Conservation (phyloP, 257 asterid genomes). For the Solanum paucissectum region DNA sequence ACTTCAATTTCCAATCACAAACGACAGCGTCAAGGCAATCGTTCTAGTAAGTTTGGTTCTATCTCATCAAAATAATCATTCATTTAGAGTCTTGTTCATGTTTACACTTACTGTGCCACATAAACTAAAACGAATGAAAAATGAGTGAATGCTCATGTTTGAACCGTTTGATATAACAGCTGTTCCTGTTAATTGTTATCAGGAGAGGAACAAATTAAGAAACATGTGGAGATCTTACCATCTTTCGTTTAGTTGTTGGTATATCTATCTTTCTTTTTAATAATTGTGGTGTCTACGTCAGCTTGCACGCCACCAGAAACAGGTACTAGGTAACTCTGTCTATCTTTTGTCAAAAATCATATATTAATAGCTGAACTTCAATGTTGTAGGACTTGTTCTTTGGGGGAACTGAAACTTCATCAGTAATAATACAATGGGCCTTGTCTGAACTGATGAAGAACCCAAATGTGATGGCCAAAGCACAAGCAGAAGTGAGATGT, state of each 20-base stretch:
- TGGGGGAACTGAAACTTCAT: conserved; percentile 3
- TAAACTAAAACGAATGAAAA: background rate
- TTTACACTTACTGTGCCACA: background rate
- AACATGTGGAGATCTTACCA: no score
- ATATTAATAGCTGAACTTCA: background rate
- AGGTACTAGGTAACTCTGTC: no score
- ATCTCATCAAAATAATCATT: background rate
- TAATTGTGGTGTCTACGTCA: no score
- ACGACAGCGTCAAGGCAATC: background rate
- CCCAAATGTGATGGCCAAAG: background rate
- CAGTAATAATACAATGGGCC: conserved; percentile 1
- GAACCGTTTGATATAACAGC: no score
- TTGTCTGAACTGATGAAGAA: conserved; percentile 10
- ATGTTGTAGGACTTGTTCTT: background rate
- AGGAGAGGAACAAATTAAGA: no score
- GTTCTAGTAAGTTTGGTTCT: background rate
- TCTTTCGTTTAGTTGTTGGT: no score
- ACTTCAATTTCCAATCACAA: background rate
- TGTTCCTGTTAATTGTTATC: no score
- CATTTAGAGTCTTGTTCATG: background rate
- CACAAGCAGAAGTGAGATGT: background rate
- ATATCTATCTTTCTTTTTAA: no score
- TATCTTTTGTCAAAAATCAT: background rate
- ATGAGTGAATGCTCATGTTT: background rate
- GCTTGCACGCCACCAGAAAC: no score